Base-by-base conservation (phyloP, 176 grass and related monocot species). In the Triticum dicoccoides region DNA sequence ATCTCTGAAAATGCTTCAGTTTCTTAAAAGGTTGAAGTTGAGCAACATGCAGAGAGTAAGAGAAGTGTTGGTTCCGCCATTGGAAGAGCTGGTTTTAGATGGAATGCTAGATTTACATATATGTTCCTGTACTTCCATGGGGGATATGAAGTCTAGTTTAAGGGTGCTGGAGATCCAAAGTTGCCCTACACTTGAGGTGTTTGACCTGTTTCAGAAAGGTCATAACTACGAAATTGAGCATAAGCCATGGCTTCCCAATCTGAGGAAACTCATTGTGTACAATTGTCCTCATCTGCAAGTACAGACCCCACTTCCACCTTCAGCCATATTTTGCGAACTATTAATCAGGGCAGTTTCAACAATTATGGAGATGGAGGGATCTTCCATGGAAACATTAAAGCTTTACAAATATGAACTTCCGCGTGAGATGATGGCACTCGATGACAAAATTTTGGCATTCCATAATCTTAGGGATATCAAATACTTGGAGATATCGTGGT, bases 51-150 rank as follows among this genome's bases (percentile, higher is more conserved):
- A 0, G 8, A 18, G 38, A 0, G 30, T 84, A 54, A 76, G 0
- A 10, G 17, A 76, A 15, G 2, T 91, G 3, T 62, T 5, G 11
- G 8, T 91, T 82, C 81, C 65, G 23, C 33, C 81, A 6, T 51
- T 88, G 33, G 76, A 85, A 27, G 33, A 85, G 81, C 61, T 91
- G 0, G 6, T 81, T 69, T 3, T 91, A 35, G 1, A 13, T 44
- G 0, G 42, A 7, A 64, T 85, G 76, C 23, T 9, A 25, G 21
- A 71, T 1, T 34, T 91, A 8, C 21, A 82, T 5, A 82, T 2
- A 75, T 88, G 82, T 32, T 73, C 38, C 0, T 63, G 86, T 21
- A 65, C 12, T 66, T 72, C 69, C 0, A 1, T 54, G 20, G 24
- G 24, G 11, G 30, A 76, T 6, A 59, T 59, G 65, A 80, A 69